These are phyloP conservation scores for Cladophialophora psammophila DNA, from an alignment of 2,329 filamentous ascomycete genomes.

Conservation along the genomic window DNA sequence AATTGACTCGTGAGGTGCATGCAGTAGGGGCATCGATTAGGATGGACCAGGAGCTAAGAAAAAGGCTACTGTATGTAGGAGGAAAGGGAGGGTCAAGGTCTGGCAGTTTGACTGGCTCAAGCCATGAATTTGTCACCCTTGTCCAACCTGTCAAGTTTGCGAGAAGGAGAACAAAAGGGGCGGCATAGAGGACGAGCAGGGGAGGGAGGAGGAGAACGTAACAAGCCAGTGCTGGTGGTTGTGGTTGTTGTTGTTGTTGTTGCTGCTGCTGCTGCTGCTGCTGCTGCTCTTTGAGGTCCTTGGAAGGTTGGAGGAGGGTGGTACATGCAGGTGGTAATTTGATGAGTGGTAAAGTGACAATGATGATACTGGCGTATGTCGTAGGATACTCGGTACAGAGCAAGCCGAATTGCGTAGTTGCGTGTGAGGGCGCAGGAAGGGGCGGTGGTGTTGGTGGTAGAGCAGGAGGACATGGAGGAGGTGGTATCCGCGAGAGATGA, in stretches of 20 bases:
- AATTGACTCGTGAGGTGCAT: conserved; percentile 1
- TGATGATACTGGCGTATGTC: too few species aligned
- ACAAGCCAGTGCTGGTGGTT: not conserved
- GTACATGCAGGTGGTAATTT: too few species aligned
- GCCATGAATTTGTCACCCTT: not conserved
- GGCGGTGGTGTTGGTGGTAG: too few species aligned
- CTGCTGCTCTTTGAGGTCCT: too few species aligned
- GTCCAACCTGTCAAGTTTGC: conserved; percentile 1
- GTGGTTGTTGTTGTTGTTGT: not conserved
- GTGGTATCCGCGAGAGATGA: too few species aligned
- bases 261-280: too few species aligned
- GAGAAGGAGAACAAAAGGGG: not conserved
- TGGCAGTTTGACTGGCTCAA: not conserved
- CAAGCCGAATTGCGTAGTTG: too few species aligned
- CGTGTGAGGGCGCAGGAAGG: too few species aligned
- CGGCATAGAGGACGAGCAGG: not conserved
- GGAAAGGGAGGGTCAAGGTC: not conserved
- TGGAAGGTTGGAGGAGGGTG: too few species aligned
- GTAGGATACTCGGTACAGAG: too few species aligned
- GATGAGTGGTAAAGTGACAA: too few species aligned
- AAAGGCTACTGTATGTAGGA: conserved; percentile 2
- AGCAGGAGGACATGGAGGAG: too few species aligned
- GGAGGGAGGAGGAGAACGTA: not conserved
- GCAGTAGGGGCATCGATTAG: conserved; percentile 14
- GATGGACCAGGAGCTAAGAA: not conserved